Base-by-base conservation (phyloP, 2,329 filamentous ascomycete species). In the Cryoendolithus antarcticus region DNA sequence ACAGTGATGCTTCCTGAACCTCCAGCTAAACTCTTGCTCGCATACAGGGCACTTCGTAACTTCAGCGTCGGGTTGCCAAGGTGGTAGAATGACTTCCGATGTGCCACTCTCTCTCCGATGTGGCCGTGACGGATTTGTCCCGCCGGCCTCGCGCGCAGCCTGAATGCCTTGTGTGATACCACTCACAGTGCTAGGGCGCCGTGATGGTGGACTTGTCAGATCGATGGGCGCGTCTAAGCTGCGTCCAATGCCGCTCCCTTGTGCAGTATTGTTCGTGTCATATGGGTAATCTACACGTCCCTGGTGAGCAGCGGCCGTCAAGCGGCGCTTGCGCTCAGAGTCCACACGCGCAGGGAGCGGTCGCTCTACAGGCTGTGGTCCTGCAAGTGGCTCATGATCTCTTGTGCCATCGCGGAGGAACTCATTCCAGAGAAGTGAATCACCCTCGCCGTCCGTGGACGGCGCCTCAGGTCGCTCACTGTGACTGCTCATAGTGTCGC, bases 1-100 rank as follows among this genome's bases (percentile, higher is more conserved):
- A 70, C 89, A 96, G 58, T 96, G 89, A 63, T 96, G 89, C 57
- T 93, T 93, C 46, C 89, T 73, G 55, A 85, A 79, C 64, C 86
- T 85, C 50, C 93, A 81, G 56, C 75, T 83, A 56, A 96, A 96
- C 35, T 78, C 74, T 1, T 74, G 74, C 38, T 69, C 67, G 57
- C 89, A 96, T 42, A 95, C 93, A 2, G 86, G 85, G 58, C 89
- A 96, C 45, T 77, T 72, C 1, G 77, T 76, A 8, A 84, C 86
- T 50, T 93, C 86, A 3, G 73, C 69, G 60, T 96, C 89, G 3
- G 86, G 82, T 63, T 95, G 88, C 89, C 89, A 96, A 41, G 70
- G 70, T 1, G 88, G 86, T 31, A 86, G 62, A 11, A 72, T 62
- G 45, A 82, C 54, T 8, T 34, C 31, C 13, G 40, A 42, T 10